A percentile compares a stretch with the other conserved stretches of the same genome.
Conservation (phyloP, 192 early-diverging fungal genomes). For the Paraglomus occultum region DNA sequence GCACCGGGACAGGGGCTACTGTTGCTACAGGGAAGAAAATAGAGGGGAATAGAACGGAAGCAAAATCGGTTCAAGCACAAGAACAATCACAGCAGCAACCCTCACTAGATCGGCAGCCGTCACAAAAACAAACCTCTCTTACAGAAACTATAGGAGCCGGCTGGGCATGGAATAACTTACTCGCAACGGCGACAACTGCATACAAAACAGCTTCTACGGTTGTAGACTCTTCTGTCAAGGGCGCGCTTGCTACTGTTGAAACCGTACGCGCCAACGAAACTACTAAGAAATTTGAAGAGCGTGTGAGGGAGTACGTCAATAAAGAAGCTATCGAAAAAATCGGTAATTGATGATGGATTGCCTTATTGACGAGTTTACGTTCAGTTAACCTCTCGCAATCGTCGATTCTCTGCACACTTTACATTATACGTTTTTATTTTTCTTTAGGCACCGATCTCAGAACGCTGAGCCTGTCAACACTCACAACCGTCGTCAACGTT, state of each 20-base stretch:
- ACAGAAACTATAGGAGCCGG: not conserved
- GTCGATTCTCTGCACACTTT: not conserved
- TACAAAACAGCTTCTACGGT: slow-evolving; percentile 54
- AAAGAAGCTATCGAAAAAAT: slow-evolving; percentile 61
- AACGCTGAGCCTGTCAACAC: slow-evolving; percentile 43
- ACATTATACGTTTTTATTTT: not conserved
- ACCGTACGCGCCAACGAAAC: slow-evolving; percentile 38
- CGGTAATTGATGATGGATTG: slow-evolving; percentile 32
- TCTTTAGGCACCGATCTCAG: slow-evolving; percentile 48
- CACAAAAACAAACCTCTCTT: slow-evolving; percentile 26
- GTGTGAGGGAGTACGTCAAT: slow-evolving; percentile 53
- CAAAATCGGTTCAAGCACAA: slow-evolving; percentile 24
- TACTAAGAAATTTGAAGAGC: slow-evolving; percentile 48
- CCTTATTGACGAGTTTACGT: not conserved
- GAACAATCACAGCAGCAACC: slow-evolving; percentile 33
- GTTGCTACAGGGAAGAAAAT: slow-evolving; percentile 37
- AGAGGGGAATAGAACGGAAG: slow-evolving; percentile 27
- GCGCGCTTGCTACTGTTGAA: slow-evolving; percentile 42
- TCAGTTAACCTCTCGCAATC: not conserved
- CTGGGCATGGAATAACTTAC: slow-evolving; percentile 52
- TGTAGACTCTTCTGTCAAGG: slow-evolving; percentile 50
- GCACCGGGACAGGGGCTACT: not conserved
- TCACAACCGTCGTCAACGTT: slow-evolving; percentile 52
- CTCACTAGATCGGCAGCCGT: slow-evolving; percentile 26
- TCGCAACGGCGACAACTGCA: slow-evolving; percentile 53